phyloP scores from a whole-genome alignment of 2,329 filamentous ascomycete genomes.

The Tricladium varicosporioides region DNA sequence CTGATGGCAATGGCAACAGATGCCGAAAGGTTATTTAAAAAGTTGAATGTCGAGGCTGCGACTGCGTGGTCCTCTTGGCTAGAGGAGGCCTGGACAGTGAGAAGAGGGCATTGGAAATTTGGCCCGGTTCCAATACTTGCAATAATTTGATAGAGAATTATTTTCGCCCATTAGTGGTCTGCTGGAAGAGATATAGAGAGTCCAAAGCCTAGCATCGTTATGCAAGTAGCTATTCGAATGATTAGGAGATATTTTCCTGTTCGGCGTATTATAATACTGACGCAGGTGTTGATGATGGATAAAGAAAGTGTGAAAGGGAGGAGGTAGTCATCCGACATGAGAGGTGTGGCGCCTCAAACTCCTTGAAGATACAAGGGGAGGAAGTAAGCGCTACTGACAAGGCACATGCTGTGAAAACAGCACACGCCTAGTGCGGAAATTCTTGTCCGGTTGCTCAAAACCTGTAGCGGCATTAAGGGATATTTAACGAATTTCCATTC shows the following conservation, averaged over 20 bases:
- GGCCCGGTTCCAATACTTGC: conserved; percentile 63
- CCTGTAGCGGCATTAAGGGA: conserved; percentile 72
- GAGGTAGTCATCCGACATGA: conserved; percentile 73
- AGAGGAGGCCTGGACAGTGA: conserved; percentile 64
- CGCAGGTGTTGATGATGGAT: conserved; percentile 57
- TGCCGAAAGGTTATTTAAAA: conserved; percentile 52
- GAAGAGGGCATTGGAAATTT: conserved; percentile 66
- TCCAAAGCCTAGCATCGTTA: conserved; percentile 64
- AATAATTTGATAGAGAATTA: conserved; percentile 60
- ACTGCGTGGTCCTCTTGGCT: conserved; percentile 61
- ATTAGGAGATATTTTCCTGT: conserved; percentile 62
- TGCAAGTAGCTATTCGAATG: conserved; percentile 55
- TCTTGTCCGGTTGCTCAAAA: conserved; percentile 69
- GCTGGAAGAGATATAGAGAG: conserved; percentile 58
- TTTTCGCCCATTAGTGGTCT: conserved; percentile 51
- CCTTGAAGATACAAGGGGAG: conserved; percentile 71
- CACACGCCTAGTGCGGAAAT: conserved; percentile 63
- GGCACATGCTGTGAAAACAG: conserved; percentile 66
- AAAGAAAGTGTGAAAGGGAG: conserved; percentile 67
- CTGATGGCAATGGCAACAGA: conserved; percentile 48
- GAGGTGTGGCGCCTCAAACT: conserved; percentile 41
- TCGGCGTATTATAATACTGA: conserved; percentile 56
- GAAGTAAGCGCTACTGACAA: conserved; percentile 25
- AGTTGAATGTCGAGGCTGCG: conserved; percentile 62
- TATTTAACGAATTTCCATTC: conserved; percentile 73